Evolutionary conservation across 2,329 filamentous ascomycete species (phyloP).

Genomic region (Fusarium staphyleae): DNA sequence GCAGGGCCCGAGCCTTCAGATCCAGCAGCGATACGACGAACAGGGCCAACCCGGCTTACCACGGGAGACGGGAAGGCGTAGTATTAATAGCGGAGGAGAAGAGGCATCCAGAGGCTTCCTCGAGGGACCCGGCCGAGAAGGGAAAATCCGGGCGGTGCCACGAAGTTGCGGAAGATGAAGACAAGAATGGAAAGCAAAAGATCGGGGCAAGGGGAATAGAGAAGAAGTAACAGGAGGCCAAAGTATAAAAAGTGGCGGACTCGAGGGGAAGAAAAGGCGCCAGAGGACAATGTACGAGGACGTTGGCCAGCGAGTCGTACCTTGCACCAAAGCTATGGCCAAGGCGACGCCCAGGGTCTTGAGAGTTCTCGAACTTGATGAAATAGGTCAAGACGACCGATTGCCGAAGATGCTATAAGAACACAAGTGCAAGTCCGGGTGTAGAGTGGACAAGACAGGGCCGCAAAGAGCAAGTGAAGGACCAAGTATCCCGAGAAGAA

Average conservation of each 20-base stretch:
- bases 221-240: conserved; percentile 1
- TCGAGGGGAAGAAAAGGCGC: conserved; percentile 3
- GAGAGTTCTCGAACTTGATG: neutral
- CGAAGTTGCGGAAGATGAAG: neutral
- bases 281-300: neutral
- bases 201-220: neutral
- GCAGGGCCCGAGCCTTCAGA: neutral
- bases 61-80: neutral
- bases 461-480: conserved; percentile 4
- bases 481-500: neutral
- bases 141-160: neutral
- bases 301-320: neutral
- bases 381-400: neutral
- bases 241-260: conserved; percentile 26
- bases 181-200: conserved; percentile 4
- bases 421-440: neutral
- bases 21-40: neutral
- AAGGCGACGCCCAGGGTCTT: neutral
- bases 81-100: neutral
- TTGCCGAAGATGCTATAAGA: neutral
- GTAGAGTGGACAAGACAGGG: neutral
- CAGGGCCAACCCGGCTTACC: neutral
- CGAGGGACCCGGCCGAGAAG: conserved; percentile 6
- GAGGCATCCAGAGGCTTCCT: neutral
- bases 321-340: neutral